Conservation (phyloP, 345 rosid species). For the Schrenkiella parvula region DNA sequence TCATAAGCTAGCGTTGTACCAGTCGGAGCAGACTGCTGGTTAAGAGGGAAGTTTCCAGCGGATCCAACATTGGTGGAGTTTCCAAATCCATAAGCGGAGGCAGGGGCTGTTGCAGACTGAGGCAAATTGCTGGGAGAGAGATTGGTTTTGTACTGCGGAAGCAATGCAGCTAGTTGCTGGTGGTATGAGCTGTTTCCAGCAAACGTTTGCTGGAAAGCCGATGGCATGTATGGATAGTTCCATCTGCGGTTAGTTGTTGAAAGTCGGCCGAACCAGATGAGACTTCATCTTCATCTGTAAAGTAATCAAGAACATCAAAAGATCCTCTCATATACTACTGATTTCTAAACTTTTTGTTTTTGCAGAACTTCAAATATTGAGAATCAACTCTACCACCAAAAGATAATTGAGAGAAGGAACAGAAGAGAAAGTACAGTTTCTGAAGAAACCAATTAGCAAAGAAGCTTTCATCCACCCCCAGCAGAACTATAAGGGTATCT, state of each 20-base stretch:
- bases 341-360: background rate
- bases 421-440: background rate
- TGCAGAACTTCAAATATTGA: background rate
- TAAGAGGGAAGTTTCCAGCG: constrained; percentile 66
- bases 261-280: constrained; percentile 50
- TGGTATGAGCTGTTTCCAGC: constrained; percentile 77
- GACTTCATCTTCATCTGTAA: constrained; percentile 62
- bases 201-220: constrained; percentile 82
- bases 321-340: background rate
- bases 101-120: constrained; percentile 66
- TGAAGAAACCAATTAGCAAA: background rate
- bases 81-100: constrained; percentile 88
- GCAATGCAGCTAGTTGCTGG: constrained; percentile 82
- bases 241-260: constrained; percentile 54
- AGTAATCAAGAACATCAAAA: background rate
- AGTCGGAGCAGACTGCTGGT: constrained; percentile 55
- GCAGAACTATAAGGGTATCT: background rate
- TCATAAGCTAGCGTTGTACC: constrained; percentile 69
- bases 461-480: background rate
- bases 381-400: constrained; percentile 16
- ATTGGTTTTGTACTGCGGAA: constrained; percentile 85
- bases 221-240: constrained; percentile 90
- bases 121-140: constrained; percentile 78
- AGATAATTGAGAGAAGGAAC: constrained; percentile 6
- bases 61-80: constrained; percentile 59